Conservation (phyloP, 306 rosid species). For the Citrullus amarus region DNA sequence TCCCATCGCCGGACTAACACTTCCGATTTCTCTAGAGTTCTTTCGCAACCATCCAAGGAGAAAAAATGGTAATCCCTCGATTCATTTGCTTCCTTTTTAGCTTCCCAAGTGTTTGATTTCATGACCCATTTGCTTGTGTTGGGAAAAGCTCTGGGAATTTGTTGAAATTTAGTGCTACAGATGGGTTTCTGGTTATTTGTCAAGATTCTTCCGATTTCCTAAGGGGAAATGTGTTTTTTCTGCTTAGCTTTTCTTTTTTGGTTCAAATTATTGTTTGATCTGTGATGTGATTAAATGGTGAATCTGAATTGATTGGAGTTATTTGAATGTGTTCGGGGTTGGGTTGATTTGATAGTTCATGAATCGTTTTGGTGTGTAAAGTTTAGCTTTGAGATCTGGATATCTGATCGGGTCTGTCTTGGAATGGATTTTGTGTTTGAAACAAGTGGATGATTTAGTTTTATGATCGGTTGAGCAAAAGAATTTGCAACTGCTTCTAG, state of each 20-base stretch:
- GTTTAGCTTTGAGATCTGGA: not conserved
- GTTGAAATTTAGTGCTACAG: not conserved
- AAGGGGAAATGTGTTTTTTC: not conserved
- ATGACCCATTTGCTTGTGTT: not conserved
- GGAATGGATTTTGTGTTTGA: not conserved
- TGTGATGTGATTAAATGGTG: not conserved
- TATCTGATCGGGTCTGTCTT: conserved; percentile 1
- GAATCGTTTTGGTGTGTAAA: not conserved
- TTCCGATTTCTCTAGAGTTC: not conserved
- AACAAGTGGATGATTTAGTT: not conserved
- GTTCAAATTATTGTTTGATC: not conserved
- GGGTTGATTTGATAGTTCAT: not conserved
- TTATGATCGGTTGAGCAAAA: not conserved
- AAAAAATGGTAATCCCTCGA: not conserved
- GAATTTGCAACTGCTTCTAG: not conserved
- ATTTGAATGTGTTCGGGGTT: not conserved
- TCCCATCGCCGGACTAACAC: not conserved
- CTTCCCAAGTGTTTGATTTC: not conserved
- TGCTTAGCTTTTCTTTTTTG: not conserved
- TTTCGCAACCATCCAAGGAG: not conserved
- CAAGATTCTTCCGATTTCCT: not conserved
- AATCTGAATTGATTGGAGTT: not conserved
- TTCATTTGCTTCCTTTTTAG: not conserved
- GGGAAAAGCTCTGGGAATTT: not conserved
- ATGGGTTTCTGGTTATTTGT: not conserved